Evolutionary conservation across 176 grass and related monocot species (phyloP), one percentile per base, ranked within the genome.

Genomic region (Carex littledalei): DNA sequence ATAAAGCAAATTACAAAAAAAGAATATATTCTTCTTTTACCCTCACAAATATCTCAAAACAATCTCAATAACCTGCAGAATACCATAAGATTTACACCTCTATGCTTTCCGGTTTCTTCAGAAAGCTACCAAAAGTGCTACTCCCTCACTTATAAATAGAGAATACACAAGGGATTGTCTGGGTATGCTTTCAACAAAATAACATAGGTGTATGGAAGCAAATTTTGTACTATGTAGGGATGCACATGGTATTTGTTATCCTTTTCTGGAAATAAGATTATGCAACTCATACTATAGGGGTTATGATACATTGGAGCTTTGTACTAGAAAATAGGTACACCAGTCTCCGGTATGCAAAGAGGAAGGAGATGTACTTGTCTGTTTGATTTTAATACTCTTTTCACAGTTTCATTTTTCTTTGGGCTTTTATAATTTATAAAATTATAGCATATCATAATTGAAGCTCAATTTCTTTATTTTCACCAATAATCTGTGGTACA

Each of bases 1-100:
- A 80, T 29, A 35, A 63, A 78, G 35, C 1, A 78, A 80, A 80
- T 77, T 69, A 81, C 1, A 84, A 71, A 84, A 81, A 4, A 37
- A 9, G 1, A 39, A 35, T 6, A 62, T 3, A 64, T 49, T 31
- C 22, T 76, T 22, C 5, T 37, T 73, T 20, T 54, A 5, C 45
- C 10, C 43, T 8, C 2, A 54, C 12, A 76, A 31, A 54, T 54
- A 54, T 76, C 45, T 76, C 43, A 76, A 41, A 70, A 26, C 13
- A 8, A 53, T 76, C 43, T 16, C 3, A 54, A 76, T 70, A 53
- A 54, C 10, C 20, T 21, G 24, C 22, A 14, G 21, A 76, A 76
- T 29, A 54, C 21, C n/a, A 75, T 76, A 53, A 54, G 21, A 76
- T 29, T 24, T 26, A 52, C 9, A 76, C 18, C 41, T 49, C 22